These are phyloP conservation scores for Talaromyces amestolkiae DNA, from an alignment of 2,329 filamentous ascomycete species.

Conservation along the genomic window DNA sequence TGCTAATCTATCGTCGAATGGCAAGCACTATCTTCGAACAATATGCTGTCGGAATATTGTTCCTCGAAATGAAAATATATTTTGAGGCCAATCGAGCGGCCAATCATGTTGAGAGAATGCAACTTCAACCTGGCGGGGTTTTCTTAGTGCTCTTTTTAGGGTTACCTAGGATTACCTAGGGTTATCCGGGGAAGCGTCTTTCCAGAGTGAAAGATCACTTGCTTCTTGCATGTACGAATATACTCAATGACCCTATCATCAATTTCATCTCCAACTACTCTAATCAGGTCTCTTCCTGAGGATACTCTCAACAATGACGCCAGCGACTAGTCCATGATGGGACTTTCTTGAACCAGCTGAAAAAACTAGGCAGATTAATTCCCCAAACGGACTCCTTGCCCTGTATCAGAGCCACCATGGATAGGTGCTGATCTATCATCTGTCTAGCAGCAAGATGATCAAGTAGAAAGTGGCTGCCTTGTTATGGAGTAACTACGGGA, in stretches of 20 bases:
- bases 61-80: conserved; percentile 3
- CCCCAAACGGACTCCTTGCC: not conserved
- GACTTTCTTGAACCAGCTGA: not conserved
- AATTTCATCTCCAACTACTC: not conserved
- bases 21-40: not conserved
- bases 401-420: not conserved
- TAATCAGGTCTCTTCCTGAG: not conserved
- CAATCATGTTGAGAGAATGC: not conserved
- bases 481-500: not conserved
- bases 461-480: not conserved
- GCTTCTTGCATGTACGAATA: too few relatives aligned
- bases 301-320: not conserved
- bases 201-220: not conserved
- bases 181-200: not conserved
- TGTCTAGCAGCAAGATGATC: not conserved
- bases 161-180: not conserved
- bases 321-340: not conserved
- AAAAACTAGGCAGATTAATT: not conserved
- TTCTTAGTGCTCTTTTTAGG: not conserved
- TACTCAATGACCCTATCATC: not conserved
- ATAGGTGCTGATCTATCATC: not conserved
- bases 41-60: not conserved
- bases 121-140: not conserved
- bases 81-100: not conserved
- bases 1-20: not conserved